Base-by-base conservation (phyloP, 495 filamentous ascomycete species). In the Tuber melanosporum region DNA sequence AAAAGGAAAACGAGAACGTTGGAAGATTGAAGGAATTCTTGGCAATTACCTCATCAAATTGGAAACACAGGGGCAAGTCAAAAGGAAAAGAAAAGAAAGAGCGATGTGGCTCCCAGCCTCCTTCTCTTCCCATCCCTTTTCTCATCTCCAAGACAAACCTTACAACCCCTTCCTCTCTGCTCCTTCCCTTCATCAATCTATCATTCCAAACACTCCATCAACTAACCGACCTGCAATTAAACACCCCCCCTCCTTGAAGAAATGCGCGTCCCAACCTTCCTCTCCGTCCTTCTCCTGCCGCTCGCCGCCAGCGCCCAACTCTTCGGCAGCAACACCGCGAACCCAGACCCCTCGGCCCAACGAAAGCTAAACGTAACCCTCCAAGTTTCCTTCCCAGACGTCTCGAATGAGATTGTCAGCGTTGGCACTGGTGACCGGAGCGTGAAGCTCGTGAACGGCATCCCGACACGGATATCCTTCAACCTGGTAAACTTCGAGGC, bases 361-460 rank as follows among this genome's bases (percentile, higher is more conserved):
- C 76, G 76, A 75, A 87, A 89, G 77, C 87, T 97, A 74, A 91
- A 92, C 78, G 90, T 97, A 83, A 88, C 90, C 32, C 88, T 95
- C 79, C 87, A 88, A 76, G 90, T 94, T 71, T 89, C 89, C 74
- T 99, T 98, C 89, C 93, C 94, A 69, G 88, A 92, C 32, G 46
- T 46, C 90, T 92, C 83, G 93, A 81, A 76, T 14, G 80, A 75
- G 45, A 73, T 83, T 41, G 52, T 14, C 15, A 17, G 3, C 39
- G 47, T 70, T 39, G 36, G 42, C n/a, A 5, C 46, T 15, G n/a
- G 95, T 86, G 91, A 97, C 86, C 97, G 97, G 80, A 95, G 95
- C 79, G 89, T 98, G 79, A 97, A 97, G 88, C 90, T 98, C 74
- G 89, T 98, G 86, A 99, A 99, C 84, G 93, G 94, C 82, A 90